Base-by-base conservation (phyloP, 192 early-diverging fungal species). In the Coemansia sp. region DNA sequence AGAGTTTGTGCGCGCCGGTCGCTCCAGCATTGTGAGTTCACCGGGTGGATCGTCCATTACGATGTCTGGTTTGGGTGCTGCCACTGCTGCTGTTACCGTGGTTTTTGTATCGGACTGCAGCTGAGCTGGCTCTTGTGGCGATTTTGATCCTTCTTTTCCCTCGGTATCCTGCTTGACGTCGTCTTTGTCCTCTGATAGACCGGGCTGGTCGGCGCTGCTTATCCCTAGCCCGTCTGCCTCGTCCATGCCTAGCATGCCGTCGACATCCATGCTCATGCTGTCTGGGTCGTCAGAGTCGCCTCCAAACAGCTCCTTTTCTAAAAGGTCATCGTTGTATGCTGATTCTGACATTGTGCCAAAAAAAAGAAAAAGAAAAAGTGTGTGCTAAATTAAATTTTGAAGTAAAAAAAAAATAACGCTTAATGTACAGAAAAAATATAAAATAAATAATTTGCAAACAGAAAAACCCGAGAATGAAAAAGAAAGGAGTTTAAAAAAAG, bases 261-360 rank as follows among this genome's bases (percentile, higher is more conserved):
- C 78, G n/a, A 75, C 73, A 18, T 71, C 75, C 69, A 77, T 77
- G 33, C 65, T 49, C 45, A 64, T 25, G 25, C 62, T 48, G 33
- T 75, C 78, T 31, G 75, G 33, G 49, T 65, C 72, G 48, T 81
- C 73, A 2, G 70, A 72, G 64, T 73, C 78, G 32, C 67, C 73
- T 25, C 78, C 78, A 76, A 81, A 81, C 62, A 81, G 70, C 78
- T 81, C 78, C 65, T 71, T 75, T 29, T 81, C 78, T 56, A 81
- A 61, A 61, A 75, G 40, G 56, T 81, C 60, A 6, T 59, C 77
- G 68, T 71, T 81, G 67, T 69, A 81, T 20, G 69, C 73, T 4
- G 57, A 30, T 29, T 81, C 70, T 5, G 78, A 75, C 78, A 81
- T 81, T 66, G 22, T 42, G 28, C n/a, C 36, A 34, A 17, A 60